Base-by-base conservation (phyloP, 2,329 filamentous ascomycete genomes). In the Ceratocystis destructans region DNA sequence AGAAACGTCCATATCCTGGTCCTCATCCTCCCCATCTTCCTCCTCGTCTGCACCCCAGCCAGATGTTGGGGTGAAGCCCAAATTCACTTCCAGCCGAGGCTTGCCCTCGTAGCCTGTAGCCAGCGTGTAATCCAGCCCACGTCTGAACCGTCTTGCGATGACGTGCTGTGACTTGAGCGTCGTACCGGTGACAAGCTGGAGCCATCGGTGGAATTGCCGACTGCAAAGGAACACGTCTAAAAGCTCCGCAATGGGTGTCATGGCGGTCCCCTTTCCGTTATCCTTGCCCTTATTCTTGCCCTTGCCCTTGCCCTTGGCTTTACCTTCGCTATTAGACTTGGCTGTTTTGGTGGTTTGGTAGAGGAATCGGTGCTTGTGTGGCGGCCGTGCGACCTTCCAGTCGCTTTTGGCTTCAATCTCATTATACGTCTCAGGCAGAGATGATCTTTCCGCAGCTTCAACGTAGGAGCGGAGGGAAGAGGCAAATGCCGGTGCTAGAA, bases 281-380 rank as follows among this genome's bases (percentile, higher is more conserved):
- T 59, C 57, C 8, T 65, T 66, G 45, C 64, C 57, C 8, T 65
- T 66, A 33, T 59, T 64, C 37, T 53, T 55, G 8, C 25, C 12
- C 22, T 67, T 67, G 17, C 59, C 57, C 15, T 65, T 66, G 33
- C 64, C 48, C 3, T 61, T 65, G 48, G 50, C 61, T 41, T 53
- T 55, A 17, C 50, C 41, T 5, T 53, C 78, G 75, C 57, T 80
- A 76, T 53, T 75, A 70, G 2, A 73, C 71, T 4, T 74, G 72
- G 61, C 74, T 74, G 63, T 74, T 70, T 63, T 77, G 71, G 67
- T 75, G 69, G 61, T 85, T 68, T 89, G 82, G 76, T 94, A 99
- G 1, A 96, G 79, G 74, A 88, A 99, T 15, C 92, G 89, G 73
- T 96, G 91, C 78, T 99, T 99, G 77, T 99, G 92, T 0, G 94